These are phyloP conservation scores for Mycena vulgaris DNA, from an alignment of 768 basidiomycete species.

Conservation along the genomic window DNA sequence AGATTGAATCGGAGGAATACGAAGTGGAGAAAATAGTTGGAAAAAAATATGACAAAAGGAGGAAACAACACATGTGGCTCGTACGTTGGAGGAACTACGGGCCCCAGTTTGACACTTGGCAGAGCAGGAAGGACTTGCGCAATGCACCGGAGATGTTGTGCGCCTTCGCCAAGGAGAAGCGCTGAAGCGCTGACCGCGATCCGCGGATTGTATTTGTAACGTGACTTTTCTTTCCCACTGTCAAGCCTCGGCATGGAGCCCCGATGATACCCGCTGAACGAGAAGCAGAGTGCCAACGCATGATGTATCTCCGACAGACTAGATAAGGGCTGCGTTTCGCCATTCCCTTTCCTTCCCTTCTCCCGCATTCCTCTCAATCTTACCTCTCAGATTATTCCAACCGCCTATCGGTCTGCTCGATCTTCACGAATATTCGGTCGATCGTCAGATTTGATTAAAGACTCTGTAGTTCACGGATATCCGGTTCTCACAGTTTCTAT, in stretches of 20 bases:
- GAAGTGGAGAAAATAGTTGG: too few species aligned
- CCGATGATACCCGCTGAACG: too few species aligned
- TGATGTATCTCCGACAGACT: too few species aligned
- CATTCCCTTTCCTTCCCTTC: not conserved
- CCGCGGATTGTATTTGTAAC: not conserved
- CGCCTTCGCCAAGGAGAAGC: not conserved
- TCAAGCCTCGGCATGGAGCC: too few species aligned
- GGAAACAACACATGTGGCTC: too few species aligned
- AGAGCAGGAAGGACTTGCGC: not conserved
- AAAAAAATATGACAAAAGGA: too few species aligned
- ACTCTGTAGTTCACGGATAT: not conserved
- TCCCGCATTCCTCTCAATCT: not conserved
- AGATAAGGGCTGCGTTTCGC: too few species aligned
- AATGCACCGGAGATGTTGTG: constrained; percentile 1
- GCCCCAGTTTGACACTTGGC: too few species aligned
- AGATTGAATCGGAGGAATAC: too few species aligned
- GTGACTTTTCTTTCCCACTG: too few species aligned
- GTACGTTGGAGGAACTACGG: too few species aligned
- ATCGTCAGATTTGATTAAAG: not conserved
- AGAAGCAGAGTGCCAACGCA: too few species aligned
- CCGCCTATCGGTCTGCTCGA: not conserved
- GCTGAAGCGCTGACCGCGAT: not conserved
- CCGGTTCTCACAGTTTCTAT: not conserved
- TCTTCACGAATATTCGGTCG: not conserved
- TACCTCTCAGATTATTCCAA: not conserved